Conservation (phyloP, 306 rosid species). For the Oemleria cerasiformis region DNA sequence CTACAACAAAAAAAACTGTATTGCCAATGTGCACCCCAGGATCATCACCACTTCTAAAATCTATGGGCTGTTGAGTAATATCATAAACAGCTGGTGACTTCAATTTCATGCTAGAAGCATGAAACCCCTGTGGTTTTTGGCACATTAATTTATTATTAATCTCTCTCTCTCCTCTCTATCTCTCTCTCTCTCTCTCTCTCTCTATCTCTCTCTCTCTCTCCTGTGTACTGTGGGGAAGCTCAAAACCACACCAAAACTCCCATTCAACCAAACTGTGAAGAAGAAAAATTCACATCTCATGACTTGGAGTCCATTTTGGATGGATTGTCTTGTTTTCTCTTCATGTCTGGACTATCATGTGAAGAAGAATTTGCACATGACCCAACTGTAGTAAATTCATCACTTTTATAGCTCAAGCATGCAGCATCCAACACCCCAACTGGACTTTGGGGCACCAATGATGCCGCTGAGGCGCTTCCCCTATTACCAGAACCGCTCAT, state of each 20-base stretch:
- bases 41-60: slow-evolving; percentile 33
- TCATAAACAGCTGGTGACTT: slow-evolving; percentile 30
- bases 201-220: slow-evolving; percentile 18
- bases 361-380: slow-evolving; percentile 55
- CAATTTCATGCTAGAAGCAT: slow-evolving; percentile 30
- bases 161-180: slow-evolving; percentile 17
- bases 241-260: slow-evolving; percentile 48
- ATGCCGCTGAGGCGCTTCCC: slow-evolving; percentile 28
- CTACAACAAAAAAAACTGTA: slow-evolving; percentile 11
- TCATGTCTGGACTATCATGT: slow-evolving; percentile 32
- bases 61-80: slow-evolving; percentile 32
- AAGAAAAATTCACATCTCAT: slow-evolving; percentile 41
- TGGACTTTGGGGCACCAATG: slow-evolving; percentile 65
- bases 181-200: slow-evolving; percentile 1
- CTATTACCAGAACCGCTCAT: slow-evolving; percentile 28
- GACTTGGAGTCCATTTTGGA: slow-evolving; percentile 36
- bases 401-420: slow-evolving; percentile 56
- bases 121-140: slow-evolving; percentile 16
- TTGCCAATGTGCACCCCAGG: neutral
- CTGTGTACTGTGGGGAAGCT: slow-evolving; percentile 18
- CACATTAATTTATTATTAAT: slow-evolving; percentile 33
- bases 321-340: slow-evolving; percentile 40
- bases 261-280: slow-evolving; percentile 60
- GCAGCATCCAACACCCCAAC: slow-evolving; percentile 59
- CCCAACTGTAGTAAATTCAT: slow-evolving; percentile 42